A percentile compares a stretch with the other conserved stretches of the same genome.
Conservation (phyloP, 129 eudicot species). For the Smallanthus sonchifolius region DNA sequence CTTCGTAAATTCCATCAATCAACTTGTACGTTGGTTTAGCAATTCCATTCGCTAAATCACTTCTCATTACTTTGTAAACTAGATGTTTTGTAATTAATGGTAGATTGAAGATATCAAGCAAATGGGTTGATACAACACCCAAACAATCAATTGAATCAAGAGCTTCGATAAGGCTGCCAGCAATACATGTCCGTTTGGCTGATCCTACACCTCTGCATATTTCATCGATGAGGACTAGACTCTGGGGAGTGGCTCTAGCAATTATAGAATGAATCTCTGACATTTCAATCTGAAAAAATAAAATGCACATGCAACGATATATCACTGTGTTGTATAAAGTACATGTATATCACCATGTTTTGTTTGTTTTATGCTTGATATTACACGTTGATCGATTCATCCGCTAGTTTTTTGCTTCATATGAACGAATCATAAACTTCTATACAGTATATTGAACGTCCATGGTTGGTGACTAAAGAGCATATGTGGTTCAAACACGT, state of each 20-base stretch:
- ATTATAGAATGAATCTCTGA: conserved; percentile 85
- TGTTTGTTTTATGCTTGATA: neutral
- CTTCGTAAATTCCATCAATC: conserved; percentile 82
- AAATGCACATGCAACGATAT: neutral
- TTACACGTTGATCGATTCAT: neutral
- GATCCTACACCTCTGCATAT: conserved; percentile 97
- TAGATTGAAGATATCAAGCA: conserved; percentile 81
- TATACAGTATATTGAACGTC: neutral
- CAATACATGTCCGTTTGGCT: conserved; percentile 93
- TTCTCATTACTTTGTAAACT: conserved; percentile 79
- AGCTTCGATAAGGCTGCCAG: conserved; percentile 83
- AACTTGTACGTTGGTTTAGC: conserved; percentile 85
- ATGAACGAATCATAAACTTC: neutral
- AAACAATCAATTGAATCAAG: conserved; percentile 74
- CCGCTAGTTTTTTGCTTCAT: neutral
- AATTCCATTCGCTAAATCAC: conserved; percentile 55
- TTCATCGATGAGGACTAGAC: conserved; percentile 94
- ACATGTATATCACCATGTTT: neutral
- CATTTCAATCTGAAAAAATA: conserved; percentile 80
- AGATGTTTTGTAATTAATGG: conserved; percentile 51
- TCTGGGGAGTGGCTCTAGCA: conserved; percentile 63
- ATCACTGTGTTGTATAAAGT: neutral
- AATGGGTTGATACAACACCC: conserved; percentile 87
- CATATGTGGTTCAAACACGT: neutral
- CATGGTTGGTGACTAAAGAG: neutral